phyloP scores from a whole-genome alignment of 140 eudicot species.

The Flaveria floridana region DNA sequence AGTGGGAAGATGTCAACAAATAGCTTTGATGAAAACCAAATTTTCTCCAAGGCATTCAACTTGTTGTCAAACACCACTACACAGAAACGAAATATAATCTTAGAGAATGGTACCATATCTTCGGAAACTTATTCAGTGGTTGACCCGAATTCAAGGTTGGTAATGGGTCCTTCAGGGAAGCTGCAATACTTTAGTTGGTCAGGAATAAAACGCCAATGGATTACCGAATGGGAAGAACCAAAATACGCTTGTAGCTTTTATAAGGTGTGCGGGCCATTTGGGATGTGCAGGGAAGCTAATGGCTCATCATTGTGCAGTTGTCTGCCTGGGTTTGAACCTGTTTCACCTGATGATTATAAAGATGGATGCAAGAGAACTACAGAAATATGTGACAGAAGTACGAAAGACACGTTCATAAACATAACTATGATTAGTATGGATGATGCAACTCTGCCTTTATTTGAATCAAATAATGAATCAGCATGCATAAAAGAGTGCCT shows the following conservation, averaged over 20 bases:
- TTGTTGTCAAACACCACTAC: slow-evolving; percentile 1
- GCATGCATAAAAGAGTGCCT: slow-evolving; percentile 24
- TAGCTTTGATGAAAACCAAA: slow-evolving; percentile 7
- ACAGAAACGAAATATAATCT: background rate
- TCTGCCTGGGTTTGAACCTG: slow-evolving; percentile 41
- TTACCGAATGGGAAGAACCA: slow-evolving; percentile 28
- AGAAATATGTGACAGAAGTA: slow-evolving; percentile 35
- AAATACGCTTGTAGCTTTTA: slow-evolving; percentile 29
- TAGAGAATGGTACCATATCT: background rate
- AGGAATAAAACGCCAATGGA: background rate
- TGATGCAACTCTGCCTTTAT: background rate
- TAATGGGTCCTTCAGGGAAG: slow-evolving; percentile 7
- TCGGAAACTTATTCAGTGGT: background rate
- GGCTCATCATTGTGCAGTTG: slow-evolving; percentile 33
- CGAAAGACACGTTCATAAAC: slow-evolving; percentile 9
- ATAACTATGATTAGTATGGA: background rate
- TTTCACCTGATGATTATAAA: slow-evolving; percentile 16
- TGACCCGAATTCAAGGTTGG: slow-evolving; percentile 10
- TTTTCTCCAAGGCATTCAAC: background rate
- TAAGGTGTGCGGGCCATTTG: slow-evolving; percentile 43
- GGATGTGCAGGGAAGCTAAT: background rate
- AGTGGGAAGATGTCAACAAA: slow-evolving; percentile 7
- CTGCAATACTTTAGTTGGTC: background rate
- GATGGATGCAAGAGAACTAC: slow-evolving; percentile 8
- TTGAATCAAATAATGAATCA: background rate